Percentiles rank a stretch among this genome's conserved stretches.
phyloP scores from a whole-genome alignment of 306 rosid species.

The Clitoria ternatea region DNA sequence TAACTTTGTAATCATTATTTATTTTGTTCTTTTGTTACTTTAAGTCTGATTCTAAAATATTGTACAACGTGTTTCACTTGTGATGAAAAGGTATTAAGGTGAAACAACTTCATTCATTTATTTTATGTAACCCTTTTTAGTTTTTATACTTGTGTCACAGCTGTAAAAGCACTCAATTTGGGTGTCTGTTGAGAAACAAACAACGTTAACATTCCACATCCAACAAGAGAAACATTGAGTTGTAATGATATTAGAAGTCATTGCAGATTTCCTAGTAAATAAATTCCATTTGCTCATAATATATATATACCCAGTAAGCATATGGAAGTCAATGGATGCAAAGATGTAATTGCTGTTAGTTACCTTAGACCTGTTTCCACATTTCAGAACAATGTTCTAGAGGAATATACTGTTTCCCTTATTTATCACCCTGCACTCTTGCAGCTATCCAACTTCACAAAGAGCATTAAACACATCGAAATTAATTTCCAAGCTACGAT shows the following conservation, averaged over 20 bases:
- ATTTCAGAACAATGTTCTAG: background rate
- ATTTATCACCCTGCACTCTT: background rate
- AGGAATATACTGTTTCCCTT: background rate
- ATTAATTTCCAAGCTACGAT: background rate
- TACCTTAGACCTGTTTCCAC: background rate
- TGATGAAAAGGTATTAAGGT: too few relatives aligned
- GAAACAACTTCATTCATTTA: background rate
- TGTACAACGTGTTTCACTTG: too few relatives aligned
- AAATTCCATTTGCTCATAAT: background rate
- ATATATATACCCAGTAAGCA: background rate
- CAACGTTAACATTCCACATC: background rate
- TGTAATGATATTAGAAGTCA: background rate
- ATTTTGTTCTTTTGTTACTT: too few relatives aligned
- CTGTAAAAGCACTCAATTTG: background rate
- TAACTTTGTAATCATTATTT: too few relatives aligned
- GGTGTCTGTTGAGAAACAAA: background rate
- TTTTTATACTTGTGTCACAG: background rate
- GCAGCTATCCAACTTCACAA: background rate
- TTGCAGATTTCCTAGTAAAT: background rate
- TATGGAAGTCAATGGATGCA: background rate
- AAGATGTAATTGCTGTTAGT: background rate
- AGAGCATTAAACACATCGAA: background rate
- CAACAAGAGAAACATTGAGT: too few relatives aligned
- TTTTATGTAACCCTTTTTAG: background rate
- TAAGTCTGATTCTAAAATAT: too few relatives aligned